phyloP scores from a whole-genome alignment of 805 yeast genomes.

The Zygoascus biomembranicola region DNA sequence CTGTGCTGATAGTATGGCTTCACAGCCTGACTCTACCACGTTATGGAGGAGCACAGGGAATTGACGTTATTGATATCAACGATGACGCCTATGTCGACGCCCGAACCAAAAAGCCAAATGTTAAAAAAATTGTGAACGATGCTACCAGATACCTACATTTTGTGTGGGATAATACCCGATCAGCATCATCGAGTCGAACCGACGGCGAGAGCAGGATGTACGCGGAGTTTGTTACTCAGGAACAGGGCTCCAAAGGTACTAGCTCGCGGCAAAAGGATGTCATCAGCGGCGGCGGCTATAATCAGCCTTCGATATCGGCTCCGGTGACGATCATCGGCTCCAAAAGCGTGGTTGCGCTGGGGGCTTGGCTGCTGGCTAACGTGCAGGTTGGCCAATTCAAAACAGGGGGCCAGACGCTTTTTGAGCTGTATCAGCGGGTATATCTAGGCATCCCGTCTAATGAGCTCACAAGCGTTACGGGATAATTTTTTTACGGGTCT shows the following conservation, averaged over 20 bases:
- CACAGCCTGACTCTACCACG: constrained; percentile 10
- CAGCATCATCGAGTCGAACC: background rate
- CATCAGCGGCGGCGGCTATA: background rate
- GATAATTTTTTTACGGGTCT: background rate
- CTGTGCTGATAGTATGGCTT: constrained; percentile 25
- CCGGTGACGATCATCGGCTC: background rate
- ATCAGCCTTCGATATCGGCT: background rate
- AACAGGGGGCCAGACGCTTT: constrained; percentile 15
- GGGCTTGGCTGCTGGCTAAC: constrained; percentile 11
- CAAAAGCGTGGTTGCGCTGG: constrained; percentile 8
- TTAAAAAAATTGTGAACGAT: constrained; percentile 19
- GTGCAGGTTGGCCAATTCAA: constrained; percentile 11
- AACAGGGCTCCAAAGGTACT: background rate
- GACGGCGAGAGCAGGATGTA: background rate
- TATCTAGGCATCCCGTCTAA: constrained; percentile 1
- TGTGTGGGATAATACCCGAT: constrained; percentile 11
- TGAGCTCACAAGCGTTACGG: background rate
- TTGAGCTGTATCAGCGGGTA: constrained; percentile 7
- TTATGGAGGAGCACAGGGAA: background rate
- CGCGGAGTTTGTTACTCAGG: background rate
- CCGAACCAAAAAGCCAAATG: constrained; percentile 1
- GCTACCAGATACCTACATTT: constrained; percentile 18
- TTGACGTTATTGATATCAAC: background rate
- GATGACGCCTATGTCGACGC: background rate
- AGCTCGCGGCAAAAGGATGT: background rate